Evolutionary conservation across 2,329 filamentous ascomycete species (phyloP).

Genomic region (Xylariaceae sp.): DNA sequence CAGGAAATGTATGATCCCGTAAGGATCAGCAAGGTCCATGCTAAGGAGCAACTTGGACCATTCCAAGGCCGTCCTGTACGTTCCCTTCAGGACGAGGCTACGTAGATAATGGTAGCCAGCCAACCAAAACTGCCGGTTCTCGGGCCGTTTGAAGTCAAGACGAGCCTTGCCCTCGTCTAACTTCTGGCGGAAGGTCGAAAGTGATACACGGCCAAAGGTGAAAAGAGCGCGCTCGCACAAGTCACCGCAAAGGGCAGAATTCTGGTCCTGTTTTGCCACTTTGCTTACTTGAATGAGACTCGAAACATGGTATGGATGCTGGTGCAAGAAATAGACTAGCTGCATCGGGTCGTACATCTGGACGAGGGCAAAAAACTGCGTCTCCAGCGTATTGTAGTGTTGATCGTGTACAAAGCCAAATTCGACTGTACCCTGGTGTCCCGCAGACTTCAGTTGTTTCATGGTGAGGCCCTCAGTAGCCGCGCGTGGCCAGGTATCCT

Average conservation of each 20-base stretch:
- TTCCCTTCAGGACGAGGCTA: slow-evolving; percentile 84
- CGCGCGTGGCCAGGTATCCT: slow-evolving; percentile 79
- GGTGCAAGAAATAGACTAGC: slow-evolving; percentile 70
- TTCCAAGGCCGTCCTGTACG: slow-evolving; percentile 87
- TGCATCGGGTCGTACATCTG: slow-evolving; percentile 78
- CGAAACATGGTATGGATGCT: slow-evolving; percentile 85
- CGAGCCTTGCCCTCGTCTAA: slow-evolving; percentile 75
- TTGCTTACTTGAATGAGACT: slow-evolving; percentile 91
- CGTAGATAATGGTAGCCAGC: slow-evolving; percentile 84
- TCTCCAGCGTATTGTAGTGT: slow-evolving; percentile 70
- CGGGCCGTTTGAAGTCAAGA: slow-evolving; percentile 73
- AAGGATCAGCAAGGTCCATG: slow-evolving; percentile 74
- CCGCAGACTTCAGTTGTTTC: slow-evolving; percentile 48
- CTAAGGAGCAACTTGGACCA: slow-evolving; percentile 84
- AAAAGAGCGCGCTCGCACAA: slow-evolving; percentile 89
- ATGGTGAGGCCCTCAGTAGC: slow-evolving; percentile 80
- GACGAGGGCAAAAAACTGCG: slow-evolving; percentile 73
- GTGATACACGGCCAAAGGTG: slow-evolving; percentile 82
- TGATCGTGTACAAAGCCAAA: slow-evolving; percentile 76
- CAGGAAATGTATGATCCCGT: slow-evolving; percentile 74
- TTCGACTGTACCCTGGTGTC: slow-evolving; percentile 53
- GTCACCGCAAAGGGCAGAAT: slow-evolving; percentile 80
- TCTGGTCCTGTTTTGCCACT: slow-evolving; percentile 86
- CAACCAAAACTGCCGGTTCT: slow-evolving; percentile 91
- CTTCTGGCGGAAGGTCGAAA: slow-evolving; percentile 74